Base-by-base conservation (phyloP, 768 basidiomycete genomes). In the Galerina sulciceps region DNA sequence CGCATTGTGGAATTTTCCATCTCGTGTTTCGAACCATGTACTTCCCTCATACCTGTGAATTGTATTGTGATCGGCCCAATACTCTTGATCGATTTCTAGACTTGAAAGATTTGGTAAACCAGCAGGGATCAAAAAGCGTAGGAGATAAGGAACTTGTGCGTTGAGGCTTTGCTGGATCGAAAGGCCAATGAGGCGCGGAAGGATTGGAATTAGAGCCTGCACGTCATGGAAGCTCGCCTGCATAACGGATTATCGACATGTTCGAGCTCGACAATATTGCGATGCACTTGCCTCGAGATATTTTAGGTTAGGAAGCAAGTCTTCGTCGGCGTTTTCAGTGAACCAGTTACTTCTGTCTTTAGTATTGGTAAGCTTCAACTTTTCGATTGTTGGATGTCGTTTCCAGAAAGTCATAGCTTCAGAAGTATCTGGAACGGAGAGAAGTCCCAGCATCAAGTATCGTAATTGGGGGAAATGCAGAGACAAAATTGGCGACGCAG, bases 111-210 rank as follows among this genome's bases (percentile, higher is more conserved):
- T 38, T 11, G 59, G 59, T 6, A 67, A 40, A 0, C 63, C 64
- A 17, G 44, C 18, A 3, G 66, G 62, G 3, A 63, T 31, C 6
- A 65, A 18, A 6, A 31, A 22, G 17, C 63, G 61, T 5, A 67
- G 48, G 10, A 67, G 61, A 54, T 65, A 67, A 4, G 66, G 62
- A 20, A 65, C 53, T 37, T 67, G 66, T 1, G 55, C 45, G 11
- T 65, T 62, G 20, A 59, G 31, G 20, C 49, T 61, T 3, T 45
- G 10, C 22, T 41, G n/a, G 38, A 66, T 23, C 3, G 45, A 14
- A 5, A 66, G 48, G 34, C 55, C 46, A 10, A 57, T n/a, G 8
- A 66, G 47, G 17, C 49, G 65, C 2, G n/a, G 50, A 6, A 66
- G 44, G 10, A 63, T 38, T 4, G 57, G 54, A 14, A 37, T 31